Percentiles rank a stretch among this genome's conserved stretches.
These are phyloP conservation scores for Exophiala xenobiotica DNA, from an alignment of 2,329 filamentous ascomycete species.

Conservation along the genomic window DNA sequence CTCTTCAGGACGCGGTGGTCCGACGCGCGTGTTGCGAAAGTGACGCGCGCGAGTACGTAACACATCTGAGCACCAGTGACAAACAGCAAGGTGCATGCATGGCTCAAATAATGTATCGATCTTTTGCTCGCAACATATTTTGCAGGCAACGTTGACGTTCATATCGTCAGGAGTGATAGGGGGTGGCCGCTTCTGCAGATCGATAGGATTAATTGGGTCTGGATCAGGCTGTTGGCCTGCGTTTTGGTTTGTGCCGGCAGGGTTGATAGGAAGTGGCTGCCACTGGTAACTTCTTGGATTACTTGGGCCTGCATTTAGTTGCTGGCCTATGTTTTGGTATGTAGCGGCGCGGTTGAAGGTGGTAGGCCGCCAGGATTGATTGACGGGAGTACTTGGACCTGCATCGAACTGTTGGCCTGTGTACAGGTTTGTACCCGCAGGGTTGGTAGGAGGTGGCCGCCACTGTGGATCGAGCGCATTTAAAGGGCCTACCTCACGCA, in stretches of 20 bases:
- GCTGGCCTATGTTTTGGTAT: no score
- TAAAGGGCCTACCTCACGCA: no score
- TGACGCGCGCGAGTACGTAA: conserved; percentile 11
- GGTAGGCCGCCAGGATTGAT: no score
- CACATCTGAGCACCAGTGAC: conserved; percentile 28
- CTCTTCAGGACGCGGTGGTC: background rate
- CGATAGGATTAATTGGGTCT: conserved; percentile 30
- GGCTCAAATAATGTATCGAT: conserved; percentile 28
- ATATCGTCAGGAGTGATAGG: conserved; percentile 22
- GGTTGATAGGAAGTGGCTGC: background rate
- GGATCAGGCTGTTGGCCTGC: background rate
- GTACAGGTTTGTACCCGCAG: no score
- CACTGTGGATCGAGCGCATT: no score
- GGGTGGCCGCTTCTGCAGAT: conserved; percentile 24
- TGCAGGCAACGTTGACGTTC: conserved; percentile 27
- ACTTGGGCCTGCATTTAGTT: no score
- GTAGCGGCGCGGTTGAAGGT: no score
- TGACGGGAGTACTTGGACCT: no score
- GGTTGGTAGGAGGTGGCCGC: no score
- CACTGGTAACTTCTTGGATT: background rate
- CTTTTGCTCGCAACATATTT: conserved; percentile 29
- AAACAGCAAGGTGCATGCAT: conserved; percentile 30
- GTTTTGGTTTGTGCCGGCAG: background rate
- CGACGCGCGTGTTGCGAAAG: background rate
- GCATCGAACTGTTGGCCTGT: no score